Conservation (phyloP, 805 yeast species). For the Suhomyces sp. region DNA sequence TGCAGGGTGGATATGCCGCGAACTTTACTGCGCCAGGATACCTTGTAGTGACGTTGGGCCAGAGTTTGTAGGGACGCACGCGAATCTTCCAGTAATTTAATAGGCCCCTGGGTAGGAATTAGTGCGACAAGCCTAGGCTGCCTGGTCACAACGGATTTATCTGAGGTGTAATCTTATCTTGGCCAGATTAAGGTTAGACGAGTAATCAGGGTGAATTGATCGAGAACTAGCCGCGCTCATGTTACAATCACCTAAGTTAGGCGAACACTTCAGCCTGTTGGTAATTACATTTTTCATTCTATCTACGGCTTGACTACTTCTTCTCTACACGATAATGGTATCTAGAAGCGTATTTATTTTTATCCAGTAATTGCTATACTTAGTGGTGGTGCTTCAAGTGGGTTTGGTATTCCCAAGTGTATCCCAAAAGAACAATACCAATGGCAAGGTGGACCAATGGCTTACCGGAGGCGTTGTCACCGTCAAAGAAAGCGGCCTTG, state of each 20-base stretch:
- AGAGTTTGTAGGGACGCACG: background rate
- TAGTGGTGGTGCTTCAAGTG: constrained; percentile 52
- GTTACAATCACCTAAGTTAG: background rate
- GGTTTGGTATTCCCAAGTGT: constrained; percentile 90
- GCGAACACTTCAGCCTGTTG: background rate
- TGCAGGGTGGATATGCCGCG: background rate
- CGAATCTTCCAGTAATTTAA: background rate
- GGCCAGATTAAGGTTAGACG: background rate
- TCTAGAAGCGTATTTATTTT: background rate
- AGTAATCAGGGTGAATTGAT: background rate
- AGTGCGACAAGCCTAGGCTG: background rate
- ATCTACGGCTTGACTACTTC: background rate
- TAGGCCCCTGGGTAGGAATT: background rate
- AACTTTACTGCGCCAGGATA: background rate
- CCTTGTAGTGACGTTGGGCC: background rate
- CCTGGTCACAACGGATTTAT: background rate
- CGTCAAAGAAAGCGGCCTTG: constrained; percentile 82
- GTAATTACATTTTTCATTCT: background rate
- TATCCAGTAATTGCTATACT: background rate
- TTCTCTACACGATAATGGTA: background rate
- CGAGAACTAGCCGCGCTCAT: background rate
- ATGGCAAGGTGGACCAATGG: constrained; percentile 77
- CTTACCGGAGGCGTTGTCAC: constrained; percentile 78
- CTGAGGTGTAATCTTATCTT: background rate
- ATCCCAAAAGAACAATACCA: constrained; percentile 71